Evolutionary conservation across 306 rosid genomes (phyloP), one percentile per base, ranked within the genome.

Genomic region (Glycine soja): DNA sequence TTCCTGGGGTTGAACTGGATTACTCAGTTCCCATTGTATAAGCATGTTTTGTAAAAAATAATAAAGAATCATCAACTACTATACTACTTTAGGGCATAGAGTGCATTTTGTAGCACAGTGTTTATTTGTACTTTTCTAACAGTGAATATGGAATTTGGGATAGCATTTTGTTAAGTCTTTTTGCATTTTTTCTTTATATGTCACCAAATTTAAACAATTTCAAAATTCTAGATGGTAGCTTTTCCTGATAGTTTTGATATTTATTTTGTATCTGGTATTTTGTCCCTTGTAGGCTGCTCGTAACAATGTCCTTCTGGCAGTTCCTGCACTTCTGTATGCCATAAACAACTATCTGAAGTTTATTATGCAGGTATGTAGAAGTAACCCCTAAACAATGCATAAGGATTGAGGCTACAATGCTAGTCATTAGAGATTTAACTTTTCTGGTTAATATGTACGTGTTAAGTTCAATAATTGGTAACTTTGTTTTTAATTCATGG

Each of bases 301-400:
- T 74, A 93, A 59, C 88, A 96, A 96, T 83, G 95, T 64, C 74
- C 99, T 96, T 87, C 99, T 96, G 64, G 99, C 99, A 65, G 86
- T 96, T 83, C 99, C 99, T 58, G 99, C 99, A 71, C 61, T 96
- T 87, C 88, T 96, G 34, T 96, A 96, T 88, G 99, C 98, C 71
- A 88, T 96, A 65, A 96, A 96, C 88, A 96, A 93, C 85, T 96
- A 96, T 88, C 93, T 96, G 81, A 93, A 96, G 93, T 96, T 96
- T 88, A 94, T 59, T 57, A 96, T 96, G 99, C 99, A 96, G 99
- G 99, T 92, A 88, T 73, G 74, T 79, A 59, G 47, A 80, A 59
- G 32, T 75, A 57, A 19, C 50, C 59, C 45, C 24, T 74, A 56
- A 67, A 74, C 59, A 58, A 24, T 67, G 66, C 72, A 66, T 79